Conservation (phyloP, 2,329 filamentous ascomycete genomes). For the Diaporthe sp. region DNA sequence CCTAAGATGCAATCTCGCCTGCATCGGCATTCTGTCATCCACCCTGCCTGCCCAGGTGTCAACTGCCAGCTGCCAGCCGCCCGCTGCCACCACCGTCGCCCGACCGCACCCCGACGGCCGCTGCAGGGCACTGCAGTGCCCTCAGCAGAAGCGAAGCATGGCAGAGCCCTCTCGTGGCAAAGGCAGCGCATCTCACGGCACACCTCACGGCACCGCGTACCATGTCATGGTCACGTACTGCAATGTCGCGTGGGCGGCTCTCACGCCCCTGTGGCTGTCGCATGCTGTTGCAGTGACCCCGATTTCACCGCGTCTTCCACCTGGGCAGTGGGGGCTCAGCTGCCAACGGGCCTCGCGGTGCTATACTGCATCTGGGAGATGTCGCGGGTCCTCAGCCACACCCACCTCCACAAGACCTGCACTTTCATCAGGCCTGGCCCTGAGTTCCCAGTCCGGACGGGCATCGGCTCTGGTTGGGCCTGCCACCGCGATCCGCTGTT, state of each 20-base stretch:
- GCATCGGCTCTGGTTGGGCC: constrained; percentile 21
- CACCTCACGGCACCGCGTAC: background rate
- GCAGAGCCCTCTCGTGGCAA: background rate
- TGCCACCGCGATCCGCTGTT: constrained; percentile 38
- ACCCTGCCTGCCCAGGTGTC: constrained; percentile 14
- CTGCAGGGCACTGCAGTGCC: background rate
- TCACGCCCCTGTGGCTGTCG: constrained; percentile 26
- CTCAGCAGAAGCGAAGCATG: background rate
- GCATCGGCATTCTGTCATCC: constrained; percentile 25
- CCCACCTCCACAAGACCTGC: constrained; percentile 14
- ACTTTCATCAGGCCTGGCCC: constrained; percentile 13
- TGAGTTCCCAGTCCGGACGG: background rate
- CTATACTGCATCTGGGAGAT: constrained; percentile 30
- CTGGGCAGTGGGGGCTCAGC: constrained; percentile 7
- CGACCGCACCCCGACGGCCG: background rate
- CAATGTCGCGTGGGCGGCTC: constrained; percentile 8
- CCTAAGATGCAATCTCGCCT: constrained; percentile 15
- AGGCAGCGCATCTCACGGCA: background rate
- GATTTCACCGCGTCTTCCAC: constrained; percentile 7
- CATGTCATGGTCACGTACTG: constrained; percentile 20
- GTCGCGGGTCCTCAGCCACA: constrained; percentile 32
- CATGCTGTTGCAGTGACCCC: constrained; percentile 23
- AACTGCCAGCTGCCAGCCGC: constrained; percentile 6
- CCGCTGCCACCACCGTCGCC: background rate
- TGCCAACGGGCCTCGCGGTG: constrained; percentile 20